These are phyloP conservation scores for Myriangium duriaei DNA, from an alignment of 2,329 filamentous ascomycete species.

Conservation along the genomic window DNA sequence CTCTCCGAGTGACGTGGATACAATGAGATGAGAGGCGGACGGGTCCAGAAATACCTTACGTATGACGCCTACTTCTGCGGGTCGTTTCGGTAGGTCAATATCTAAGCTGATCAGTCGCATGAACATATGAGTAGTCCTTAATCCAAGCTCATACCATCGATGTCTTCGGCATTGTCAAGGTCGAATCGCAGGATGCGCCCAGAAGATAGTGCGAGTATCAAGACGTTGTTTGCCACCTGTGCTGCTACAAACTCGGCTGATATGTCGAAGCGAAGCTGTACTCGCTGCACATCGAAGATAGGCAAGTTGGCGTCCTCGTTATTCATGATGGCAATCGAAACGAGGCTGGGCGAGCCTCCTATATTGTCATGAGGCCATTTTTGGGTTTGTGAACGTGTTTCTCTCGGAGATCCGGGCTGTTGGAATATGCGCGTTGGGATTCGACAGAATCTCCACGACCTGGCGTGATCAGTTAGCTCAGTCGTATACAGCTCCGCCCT, in stretches of 20 bases:
- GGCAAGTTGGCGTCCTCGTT: slow-evolving; percentile 54
- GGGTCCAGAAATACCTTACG: slow-evolving; percentile 95
- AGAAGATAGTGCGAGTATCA: slow-evolving; percentile 83
- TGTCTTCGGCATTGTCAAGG: slow-evolving; percentile 83
- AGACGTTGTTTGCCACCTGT: slow-evolving; percentile 93
- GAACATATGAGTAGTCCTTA: too few relatives aligned
- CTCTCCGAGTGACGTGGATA: slow-evolving; percentile 83
- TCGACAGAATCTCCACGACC: too few relatives aligned
- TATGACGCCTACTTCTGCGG: slow-evolving; percentile 82
- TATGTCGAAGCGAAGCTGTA: slow-evolving; percentile 87
- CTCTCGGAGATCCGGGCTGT: too few relatives aligned
- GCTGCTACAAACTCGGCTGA: slow-evolving; percentile 92
- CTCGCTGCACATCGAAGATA: slow-evolving; percentile 88
- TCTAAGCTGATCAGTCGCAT: slow-evolving; percentile 45
- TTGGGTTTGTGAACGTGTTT: too few relatives aligned
- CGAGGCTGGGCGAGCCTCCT: not conserved
- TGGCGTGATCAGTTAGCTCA: too few relatives aligned
- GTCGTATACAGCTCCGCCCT: too few relatives aligned
- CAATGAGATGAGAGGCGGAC: slow-evolving; percentile 83
- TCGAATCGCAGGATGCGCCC: slow-evolving; percentile 90
- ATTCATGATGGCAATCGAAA: slow-evolving; percentile 28
- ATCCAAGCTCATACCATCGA: slow-evolving; percentile 56
- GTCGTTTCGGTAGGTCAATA: slow-evolving; percentile 90
- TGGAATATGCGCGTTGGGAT: too few relatives aligned
- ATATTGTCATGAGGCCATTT: not conserved